These are phyloP conservation scores for Colletotrichum somersetense DNA, from an alignment of 2,329 filamentous ascomycete genomes.

Conservation along the genomic window DNA sequence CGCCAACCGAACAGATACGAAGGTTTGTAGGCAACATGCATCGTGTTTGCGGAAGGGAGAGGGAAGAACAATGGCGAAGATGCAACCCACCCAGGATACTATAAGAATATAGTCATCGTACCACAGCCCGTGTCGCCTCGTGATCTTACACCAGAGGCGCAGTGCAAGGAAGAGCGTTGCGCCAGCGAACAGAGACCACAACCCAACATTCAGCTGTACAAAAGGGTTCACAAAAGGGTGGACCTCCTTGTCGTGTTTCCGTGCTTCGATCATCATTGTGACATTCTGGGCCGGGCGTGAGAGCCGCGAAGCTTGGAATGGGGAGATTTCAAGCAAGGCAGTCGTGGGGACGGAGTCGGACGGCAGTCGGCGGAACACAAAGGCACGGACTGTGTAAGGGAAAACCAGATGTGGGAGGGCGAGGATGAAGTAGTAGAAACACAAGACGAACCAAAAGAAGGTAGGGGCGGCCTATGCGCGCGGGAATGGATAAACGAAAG, in stretches of 20 bases:
- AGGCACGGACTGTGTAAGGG: not conserved
- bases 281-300: conserved; percentile 36
- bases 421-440: conserved; percentile 24
- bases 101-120: conserved; percentile 56
- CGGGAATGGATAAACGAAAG: conserved; percentile 21
- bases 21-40: not conserved
- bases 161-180: conserved; percentile 49
- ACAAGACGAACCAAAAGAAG: conserved; percentile 39
- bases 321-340: not conserved
- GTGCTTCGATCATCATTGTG: conserved; percentile 30
- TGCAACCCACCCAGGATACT: conserved; percentile 51
- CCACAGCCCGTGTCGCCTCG: conserved; percentile 53
- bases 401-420: not conserved
- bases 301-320: conserved; percentile 11
- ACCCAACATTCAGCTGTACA: conserved; percentile 49
- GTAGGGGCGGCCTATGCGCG: conserved; percentile 26
- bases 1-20: not conserved
- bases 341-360: not conserved
- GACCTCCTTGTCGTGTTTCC: conserved; percentile 46
- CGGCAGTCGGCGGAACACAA: conserved; percentile 4
- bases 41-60: no score
- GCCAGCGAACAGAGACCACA: conserved; percentile 51
- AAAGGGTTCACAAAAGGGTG: conserved; percentile 48
- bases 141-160: conserved; percentile 53
- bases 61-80: no score